Conservation (phyloP, 495 filamentous ascomycete species). For the Cryomyces antarcticus region DNA sequence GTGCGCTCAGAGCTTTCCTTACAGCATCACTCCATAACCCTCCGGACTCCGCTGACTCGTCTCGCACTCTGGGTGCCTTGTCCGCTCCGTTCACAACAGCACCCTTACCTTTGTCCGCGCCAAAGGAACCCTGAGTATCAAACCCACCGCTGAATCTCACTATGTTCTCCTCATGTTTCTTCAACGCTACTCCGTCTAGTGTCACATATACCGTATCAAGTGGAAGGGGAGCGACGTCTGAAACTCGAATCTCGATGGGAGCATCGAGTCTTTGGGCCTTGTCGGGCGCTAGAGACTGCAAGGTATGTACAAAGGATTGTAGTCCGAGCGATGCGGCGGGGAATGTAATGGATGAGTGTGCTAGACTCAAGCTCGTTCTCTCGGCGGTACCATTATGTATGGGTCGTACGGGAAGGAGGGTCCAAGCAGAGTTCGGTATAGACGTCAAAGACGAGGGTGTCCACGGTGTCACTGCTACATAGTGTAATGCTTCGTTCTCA, state of each 20-base stretch:
- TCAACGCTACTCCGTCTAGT: conserved; percentile 54
- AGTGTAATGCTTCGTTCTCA: conserved; percentile 4
- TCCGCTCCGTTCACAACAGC: too few relatives aligned
- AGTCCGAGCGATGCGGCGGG: conserved; percentile 61
- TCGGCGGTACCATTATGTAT: not conserved
- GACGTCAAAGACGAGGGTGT: conserved; percentile 34
- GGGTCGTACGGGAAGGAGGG: conserved; percentile 39
- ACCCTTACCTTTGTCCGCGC: too few relatives aligned
- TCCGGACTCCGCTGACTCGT: too few relatives aligned
- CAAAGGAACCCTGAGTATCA: conserved; percentile 2
- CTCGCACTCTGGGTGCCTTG: too few relatives aligned
- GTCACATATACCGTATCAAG: conserved; percentile 72
- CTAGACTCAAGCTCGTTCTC: conserved; percentile 1
- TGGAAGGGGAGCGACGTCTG: conserved; percentile 60
- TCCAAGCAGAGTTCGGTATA: conserved; percentile 42
- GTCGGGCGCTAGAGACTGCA: conserved; percentile 38
- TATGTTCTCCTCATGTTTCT: conserved; percentile 39
- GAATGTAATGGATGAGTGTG: conserved; percentile 60
- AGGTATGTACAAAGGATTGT: conserved; percentile 47
- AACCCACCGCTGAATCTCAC: conserved; percentile 43
- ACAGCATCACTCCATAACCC: conserved; percentile 48
- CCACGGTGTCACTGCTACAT: conserved; percentile 71
- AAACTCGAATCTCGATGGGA: conserved; percentile 54
- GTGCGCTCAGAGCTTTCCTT: conserved; percentile 44
- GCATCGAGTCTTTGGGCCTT: conserved; percentile 28